Base-by-base conservation (phyloP, 2,329 filamentous ascomycete species). In the Didymella lethalis region DNA sequence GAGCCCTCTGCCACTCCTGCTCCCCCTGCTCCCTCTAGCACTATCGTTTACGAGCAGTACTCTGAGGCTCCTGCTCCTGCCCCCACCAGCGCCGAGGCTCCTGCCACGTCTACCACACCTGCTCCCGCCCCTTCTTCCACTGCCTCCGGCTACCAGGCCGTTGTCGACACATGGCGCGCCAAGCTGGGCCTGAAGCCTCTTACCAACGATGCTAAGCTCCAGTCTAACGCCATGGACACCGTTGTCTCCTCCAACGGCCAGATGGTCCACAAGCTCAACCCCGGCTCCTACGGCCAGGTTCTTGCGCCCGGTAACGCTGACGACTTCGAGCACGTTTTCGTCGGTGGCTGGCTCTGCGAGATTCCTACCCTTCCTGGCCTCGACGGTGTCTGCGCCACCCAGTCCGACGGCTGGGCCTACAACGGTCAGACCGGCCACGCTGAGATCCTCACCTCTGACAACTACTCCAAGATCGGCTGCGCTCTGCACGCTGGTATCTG, bases 281-380 rank as follows among this genome's bases (percentile, higher is more conserved):
- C 62, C n/a, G 70, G 71, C 40, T 65, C 70, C 40, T 64, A 48
- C 53, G 71, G 62, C 32, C 71, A 74, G 65, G 69, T 70, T 32
- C 72, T 75, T 25, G 71, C 71, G 28, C 69, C 70, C 28, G 71
- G 69, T 18, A 45, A 63, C 28, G 51, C 53, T 8, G 58, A 65
- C 16, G 61, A 68, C 34, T 75, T 75, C 64, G 56, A 67, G 57
- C 46, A 64, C 52, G 69, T 73, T 59, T 75, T 73, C 59, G 68
- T 74, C 18, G 73, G 73, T 28, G 73, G 70, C 50, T 75, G 73
- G 73, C 71, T 75, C 50, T 75, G 73, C 71, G 73, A 75, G 65
- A 64, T 66, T 20, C 65, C 73, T 52, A 54, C 53, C 34, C 62
- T 70, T 20, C 54, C 65, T 25, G 71, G 70, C 48, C 62, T 74